Percentiles rank a stretch among this genome's conserved stretches.
Evolutionary conservation across 192 early-diverging fungal genomes (phyloP).

Genomic region (Coemansia umbellata): DNA sequence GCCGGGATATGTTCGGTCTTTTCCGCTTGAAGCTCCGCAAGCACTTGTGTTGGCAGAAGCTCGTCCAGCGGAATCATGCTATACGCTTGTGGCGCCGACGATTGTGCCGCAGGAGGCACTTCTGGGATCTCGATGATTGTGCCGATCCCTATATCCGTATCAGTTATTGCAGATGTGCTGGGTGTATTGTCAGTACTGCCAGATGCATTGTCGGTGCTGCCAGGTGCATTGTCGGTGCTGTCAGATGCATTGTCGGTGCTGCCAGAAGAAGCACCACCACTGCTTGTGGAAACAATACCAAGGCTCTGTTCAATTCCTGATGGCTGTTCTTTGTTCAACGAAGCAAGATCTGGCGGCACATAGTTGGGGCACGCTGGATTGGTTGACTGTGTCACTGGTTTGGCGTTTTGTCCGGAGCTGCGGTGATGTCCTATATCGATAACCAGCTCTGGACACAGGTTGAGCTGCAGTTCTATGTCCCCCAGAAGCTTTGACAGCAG

Average conservation of each 20-base stretch:
- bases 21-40: neutral
- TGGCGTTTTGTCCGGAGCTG: neutral
- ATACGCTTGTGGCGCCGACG: neutral
- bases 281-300: too few relatives aligned
- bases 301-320: too few relatives aligned
- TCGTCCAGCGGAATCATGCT: neutral
- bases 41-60: neutral
- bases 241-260: too few relatives aligned
- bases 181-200: too few relatives aligned
- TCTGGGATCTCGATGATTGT: neutral
- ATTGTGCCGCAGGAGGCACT: neutral
- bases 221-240: neutral
- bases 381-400: conserved; percentile 20
- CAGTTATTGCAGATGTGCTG: too few relatives aligned
- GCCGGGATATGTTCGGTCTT: neutral
- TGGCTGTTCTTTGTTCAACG: too few relatives aligned
- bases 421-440: neutral
- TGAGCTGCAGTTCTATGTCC: conserved; percentile 23
- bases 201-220: too few relatives aligned
- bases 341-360: conserved; percentile 26
- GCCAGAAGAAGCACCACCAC: too few relatives aligned
- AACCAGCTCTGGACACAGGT: conserved; percentile 18
- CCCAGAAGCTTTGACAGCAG: conserved; percentile 29
- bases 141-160: neutral
- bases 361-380: conserved; percentile 43